These are phyloP conservation scores for Chamaecyparis obtusa DNA, from an alignment of 75 land plant genomes.

Conservation along the genomic window DNA sequence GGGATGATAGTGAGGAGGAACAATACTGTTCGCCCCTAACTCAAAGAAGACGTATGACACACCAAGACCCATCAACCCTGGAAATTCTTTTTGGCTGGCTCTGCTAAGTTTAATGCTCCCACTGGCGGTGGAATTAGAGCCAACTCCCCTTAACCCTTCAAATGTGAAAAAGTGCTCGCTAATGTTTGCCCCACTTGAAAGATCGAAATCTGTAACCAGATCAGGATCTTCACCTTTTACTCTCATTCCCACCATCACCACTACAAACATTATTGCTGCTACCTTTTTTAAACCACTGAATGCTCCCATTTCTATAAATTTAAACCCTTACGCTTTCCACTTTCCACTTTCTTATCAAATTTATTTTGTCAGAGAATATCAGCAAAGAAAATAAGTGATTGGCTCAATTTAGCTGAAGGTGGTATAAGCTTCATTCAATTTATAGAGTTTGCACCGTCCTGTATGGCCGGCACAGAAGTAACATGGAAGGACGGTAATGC, in stretches of 20 bases:
- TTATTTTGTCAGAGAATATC: no score
- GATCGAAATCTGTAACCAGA: neutral
- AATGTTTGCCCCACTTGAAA: neutral
- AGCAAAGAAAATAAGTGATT: no score
- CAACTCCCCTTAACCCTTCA: neutral
- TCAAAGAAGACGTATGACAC: neutral
- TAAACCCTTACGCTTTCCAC: no score
- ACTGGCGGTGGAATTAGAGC: no score
- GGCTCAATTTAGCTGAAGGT: no score
- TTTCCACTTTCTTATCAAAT: no score
- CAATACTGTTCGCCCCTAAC: neutral
- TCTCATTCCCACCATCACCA: neutral
- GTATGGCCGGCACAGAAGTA: no score
- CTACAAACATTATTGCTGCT: neutral
- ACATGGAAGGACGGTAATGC: no score
- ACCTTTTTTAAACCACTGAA: no score
- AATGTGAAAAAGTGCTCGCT: slow-evolving; percentile 7
- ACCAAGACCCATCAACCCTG: neutral
- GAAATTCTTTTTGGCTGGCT: neutral
- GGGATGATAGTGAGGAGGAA: slow-evolving; percentile 35
- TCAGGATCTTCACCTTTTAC: slow-evolving; percentile 7
- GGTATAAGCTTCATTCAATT: no score
- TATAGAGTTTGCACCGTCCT: no score
- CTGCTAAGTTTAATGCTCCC: neutral
- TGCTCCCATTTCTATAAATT: no score